Conservation (phyloP, 176 grass and related monocot genomes). For the Lolium rigidum region DNA sequence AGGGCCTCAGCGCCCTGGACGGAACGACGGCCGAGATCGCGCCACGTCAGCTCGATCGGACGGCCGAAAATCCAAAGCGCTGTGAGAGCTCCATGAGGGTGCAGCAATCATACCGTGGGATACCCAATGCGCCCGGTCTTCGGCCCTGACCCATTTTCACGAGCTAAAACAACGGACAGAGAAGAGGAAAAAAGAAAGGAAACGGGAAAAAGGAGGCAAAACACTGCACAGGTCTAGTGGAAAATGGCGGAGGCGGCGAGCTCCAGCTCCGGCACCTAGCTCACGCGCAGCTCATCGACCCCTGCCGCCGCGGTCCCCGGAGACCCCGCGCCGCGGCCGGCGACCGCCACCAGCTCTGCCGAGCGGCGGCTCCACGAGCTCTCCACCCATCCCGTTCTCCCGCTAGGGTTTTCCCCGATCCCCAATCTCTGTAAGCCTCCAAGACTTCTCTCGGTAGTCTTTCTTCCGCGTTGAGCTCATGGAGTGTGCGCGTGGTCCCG, state of each 20-base stretch:
- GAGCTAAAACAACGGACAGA: too few relatives aligned
- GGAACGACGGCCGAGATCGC: too few relatives aligned
- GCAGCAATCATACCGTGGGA: too few relatives aligned
- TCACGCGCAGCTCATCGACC: conserved; percentile 7
- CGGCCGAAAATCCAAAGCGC: too few relatives aligned
- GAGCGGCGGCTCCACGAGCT: conserved; percentile 33
- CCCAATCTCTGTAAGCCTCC: conserved; percentile 54
- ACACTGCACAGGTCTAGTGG: conserved; percentile 38
- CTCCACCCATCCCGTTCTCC: not conserved
- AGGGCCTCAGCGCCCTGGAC: too few relatives aligned
- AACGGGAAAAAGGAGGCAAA: not conserved
- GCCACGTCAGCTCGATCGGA: too few relatives aligned
- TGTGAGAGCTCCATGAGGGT: too few relatives aligned
- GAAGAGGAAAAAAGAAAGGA: too few relatives aligned
- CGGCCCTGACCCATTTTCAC: not conserved
- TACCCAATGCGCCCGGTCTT: too few relatives aligned
- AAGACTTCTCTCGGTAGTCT: not conserved
- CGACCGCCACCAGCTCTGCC: not conserved
- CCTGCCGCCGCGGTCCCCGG: not conserved
- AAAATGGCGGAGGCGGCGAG: conserved; percentile 57
- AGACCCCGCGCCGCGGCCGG: not conserved
- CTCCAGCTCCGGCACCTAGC: conserved; percentile 56
- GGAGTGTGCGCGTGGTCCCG: not conserved
- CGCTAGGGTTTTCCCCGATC: conserved; percentile 62
- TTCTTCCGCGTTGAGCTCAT: not conserved